phyloP scores from a whole-genome alignment of 805 yeast genomes.

The Blastobotrys terrestris region DNA sequence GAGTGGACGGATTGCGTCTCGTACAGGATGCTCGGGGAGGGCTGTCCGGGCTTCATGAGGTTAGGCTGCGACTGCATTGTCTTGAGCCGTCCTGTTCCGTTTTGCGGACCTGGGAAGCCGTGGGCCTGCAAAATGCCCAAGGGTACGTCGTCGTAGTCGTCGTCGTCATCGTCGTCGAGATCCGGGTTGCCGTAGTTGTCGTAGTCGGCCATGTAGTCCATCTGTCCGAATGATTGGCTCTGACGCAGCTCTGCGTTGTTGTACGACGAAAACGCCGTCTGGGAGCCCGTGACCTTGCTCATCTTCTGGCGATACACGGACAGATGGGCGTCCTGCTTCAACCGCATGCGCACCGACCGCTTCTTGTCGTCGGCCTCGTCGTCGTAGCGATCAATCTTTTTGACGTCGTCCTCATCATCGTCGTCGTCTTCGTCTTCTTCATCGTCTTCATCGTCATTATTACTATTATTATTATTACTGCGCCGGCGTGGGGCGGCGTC shows the following conservation, averaged over 20 bases:
- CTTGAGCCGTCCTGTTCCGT: slow-evolving; percentile 10
- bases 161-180: slow-evolving; percentile 31
- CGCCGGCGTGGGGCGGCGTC: slow-evolving; percentile 7
- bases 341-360: slow-evolving; percentile 25
- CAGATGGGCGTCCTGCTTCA: slow-evolving; percentile 35
- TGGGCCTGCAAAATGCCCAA: slow-evolving; percentile 36
- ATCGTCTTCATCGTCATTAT: slow-evolving; percentile 11
- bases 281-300: slow-evolving; percentile 33
- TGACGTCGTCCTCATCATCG: slow-evolving; percentile 13
- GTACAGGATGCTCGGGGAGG: slow-evolving; percentile 8
- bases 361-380: slow-evolving; percentile 20
- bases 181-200: slow-evolving; percentile 23
- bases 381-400: slow-evolving; percentile 9
- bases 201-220: slow-evolving; percentile 18
- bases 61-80: slow-evolving; percentile 16
- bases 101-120: slow-evolving; percentile 28
- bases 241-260: slow-evolving; percentile 5
- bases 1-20: neutral
- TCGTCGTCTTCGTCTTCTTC: slow-evolving; percentile 13
- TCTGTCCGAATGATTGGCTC: slow-evolving; percentile 8
- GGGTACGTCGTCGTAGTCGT: slow-evolving; percentile 36
- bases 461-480: slow-evolving; percentile 7
- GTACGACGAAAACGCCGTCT: slow-evolving; percentile 13
- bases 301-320: slow-evolving; percentile 37
- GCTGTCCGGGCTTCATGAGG: slow-evolving; percentile 1